Base-by-base conservation (phyloP, 768 basidiomycete genomes). In the Daedalea quercina region DNA sequence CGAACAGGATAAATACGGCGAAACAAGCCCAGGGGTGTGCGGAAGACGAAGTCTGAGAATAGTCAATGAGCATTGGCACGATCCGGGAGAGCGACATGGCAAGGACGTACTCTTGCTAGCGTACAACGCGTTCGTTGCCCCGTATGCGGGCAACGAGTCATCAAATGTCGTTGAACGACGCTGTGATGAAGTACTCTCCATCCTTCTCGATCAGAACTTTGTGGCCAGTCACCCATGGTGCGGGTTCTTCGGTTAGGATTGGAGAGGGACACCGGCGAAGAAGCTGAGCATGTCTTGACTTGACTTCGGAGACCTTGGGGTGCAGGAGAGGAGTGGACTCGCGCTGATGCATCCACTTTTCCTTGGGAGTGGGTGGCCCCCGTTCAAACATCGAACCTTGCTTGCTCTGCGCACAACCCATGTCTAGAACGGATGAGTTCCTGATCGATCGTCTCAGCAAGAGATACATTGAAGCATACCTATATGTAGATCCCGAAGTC, bases 371-470 rank as follows among this genome's bases (percentile, higher is more conserved):
- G 37, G 13, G 37, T 6, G 37, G 19, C 37, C 37, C 37, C 6
- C 37, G 4, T 6, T 19, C 19, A 19, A 40, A 50, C 41, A 53
- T 51, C 19, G 63, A 54, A 15, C 48, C 53, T 42, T 68, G 66
- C 57, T 73, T 76, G 63, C 73, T 76, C 28, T 71, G 68, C 45
- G 70, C 70, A 59, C 74, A 76, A 33, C 73, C 74, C 75, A 76
- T 74, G 44, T 22, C 52, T 63, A 49, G 8, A 7, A 47, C 25
- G 11, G 44, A 7, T 44, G 19, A 44, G 46, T 19, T 9, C 19
- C 11, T 9, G 6, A 40, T 15, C 37, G 6, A 15, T 40, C 37
- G 28, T 11, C 11, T 11, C 28, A 31, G 28, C 4, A 11, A 31
- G 6, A 4, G 4, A 4, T 4, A 31, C 11, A 31, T 4, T 4